phyloP scores from a whole-genome alignment of 306 rosid genomes.

The Aeschynomene evenia region DNA sequence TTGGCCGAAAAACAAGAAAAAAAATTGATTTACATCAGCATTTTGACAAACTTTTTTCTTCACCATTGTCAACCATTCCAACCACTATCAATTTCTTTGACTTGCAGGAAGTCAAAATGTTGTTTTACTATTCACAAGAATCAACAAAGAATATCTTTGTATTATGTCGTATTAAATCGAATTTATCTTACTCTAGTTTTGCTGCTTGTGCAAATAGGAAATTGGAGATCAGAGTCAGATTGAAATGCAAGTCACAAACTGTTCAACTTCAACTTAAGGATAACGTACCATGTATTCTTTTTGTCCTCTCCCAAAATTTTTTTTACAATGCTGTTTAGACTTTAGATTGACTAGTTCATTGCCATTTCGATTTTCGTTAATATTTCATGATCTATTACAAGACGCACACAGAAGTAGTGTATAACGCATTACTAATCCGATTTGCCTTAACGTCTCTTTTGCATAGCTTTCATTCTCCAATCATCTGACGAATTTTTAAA shows the following conservation, averaged over 20 bases:
- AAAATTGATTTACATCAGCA: too few species aligned
- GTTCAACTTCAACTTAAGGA: neutral
- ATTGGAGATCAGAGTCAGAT: neutral
- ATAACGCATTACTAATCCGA: too few species aligned
- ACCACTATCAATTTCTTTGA: too few species aligned
- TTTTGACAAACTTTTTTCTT: too few species aligned
- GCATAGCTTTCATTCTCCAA: neutral
- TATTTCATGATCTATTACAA: neutral
- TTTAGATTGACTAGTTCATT: neutral
- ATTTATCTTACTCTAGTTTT: neutral
- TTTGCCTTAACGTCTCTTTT: neutral
- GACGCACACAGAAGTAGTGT: neutral
- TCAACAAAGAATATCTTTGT: neutral
- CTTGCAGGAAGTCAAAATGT: too few species aligned
- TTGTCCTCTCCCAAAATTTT: neutral
- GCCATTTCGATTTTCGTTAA: neutral
- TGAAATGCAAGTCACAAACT: neutral
- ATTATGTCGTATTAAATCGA: too few species aligned
- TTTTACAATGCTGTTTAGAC: neutral
- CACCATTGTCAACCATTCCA: too few species aligned
- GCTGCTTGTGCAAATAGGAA: neutral
- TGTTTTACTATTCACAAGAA: neutral
- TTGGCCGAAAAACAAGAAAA: too few species aligned
- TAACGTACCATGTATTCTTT: neutral
- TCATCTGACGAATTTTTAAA: neutral